Percentiles rank a stretch among this genome's conserved stretches.
Conservation (phyloP, 352 stramenopile species). For the Phytophthora hibernalis region DNA sequence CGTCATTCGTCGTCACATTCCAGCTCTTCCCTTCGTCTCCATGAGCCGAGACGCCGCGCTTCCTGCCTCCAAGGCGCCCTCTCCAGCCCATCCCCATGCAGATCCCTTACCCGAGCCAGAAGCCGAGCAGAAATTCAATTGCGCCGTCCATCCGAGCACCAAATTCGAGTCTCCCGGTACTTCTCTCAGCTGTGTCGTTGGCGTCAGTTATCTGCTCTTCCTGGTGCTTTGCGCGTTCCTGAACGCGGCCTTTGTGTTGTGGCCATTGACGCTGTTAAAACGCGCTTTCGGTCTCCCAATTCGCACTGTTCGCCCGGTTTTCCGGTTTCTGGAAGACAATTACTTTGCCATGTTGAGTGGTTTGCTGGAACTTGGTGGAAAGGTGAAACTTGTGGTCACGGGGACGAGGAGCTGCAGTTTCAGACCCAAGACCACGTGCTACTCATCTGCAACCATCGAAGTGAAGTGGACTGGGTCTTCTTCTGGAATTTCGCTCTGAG, state of each 20-base stretch:
- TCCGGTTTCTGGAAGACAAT: conserved; percentile 50
- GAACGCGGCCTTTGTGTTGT: conserved; percentile 66
- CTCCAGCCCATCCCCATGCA: conserved; percentile 4
- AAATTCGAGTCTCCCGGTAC: conserved; percentile 55
- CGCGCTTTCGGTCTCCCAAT: conserved; percentile 33
- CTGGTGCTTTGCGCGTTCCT: conserved; percentile 63
- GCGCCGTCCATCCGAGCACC: conserved; percentile 52
- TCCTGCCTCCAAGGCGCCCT: not conserved
- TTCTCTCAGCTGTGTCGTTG: conserved; percentile 51
- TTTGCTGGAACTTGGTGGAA: conserved; percentile 58
- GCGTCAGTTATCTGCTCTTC: conserved; percentile 53
- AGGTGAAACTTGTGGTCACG: conserved; percentile 70
- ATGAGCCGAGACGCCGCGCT: conserved; percentile 21
- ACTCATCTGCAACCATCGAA: conserved; percentile 81
- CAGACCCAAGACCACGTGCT: conserved; percentile 52
- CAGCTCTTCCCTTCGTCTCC: conserved; percentile 11
- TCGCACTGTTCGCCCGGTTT: conserved; percentile 36
- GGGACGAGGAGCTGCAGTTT: conserved; percentile 59
- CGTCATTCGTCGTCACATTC: conserved; percentile 20
- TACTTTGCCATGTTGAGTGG: conserved; percentile 74
- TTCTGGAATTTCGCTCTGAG: conserved; percentile 79
- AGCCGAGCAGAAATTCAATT: conserved; percentile 31
- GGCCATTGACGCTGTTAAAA: conserved; percentile 59
- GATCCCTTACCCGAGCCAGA: conserved; percentile 24
- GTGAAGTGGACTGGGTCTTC: conserved; percentile 86